These are phyloP conservation scores for Telfairia occidentalis DNA, from an alignment of 331 rosid species.

Conservation along the genomic window DNA sequence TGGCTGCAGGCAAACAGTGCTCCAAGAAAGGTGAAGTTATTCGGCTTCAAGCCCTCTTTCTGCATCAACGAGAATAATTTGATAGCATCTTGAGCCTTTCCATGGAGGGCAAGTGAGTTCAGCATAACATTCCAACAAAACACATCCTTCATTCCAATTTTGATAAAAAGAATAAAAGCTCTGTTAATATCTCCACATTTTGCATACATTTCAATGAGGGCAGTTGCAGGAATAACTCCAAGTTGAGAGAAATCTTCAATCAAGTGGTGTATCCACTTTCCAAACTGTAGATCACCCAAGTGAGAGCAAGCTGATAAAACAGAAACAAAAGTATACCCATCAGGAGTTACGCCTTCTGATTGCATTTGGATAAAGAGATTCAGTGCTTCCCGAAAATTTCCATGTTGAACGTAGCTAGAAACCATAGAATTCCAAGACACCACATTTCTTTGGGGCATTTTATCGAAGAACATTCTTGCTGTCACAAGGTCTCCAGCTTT, in stretches of 20 bases:
- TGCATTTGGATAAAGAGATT: conserved; percentile 10
- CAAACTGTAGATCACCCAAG: conserved; percentile 2
- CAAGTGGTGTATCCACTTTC: conserved; percentile 3
- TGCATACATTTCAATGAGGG: conserved; percentile 13
- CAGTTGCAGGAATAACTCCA: conserved; percentile 13
- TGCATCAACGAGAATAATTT: conserved; percentile 9
- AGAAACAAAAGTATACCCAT: conserved; percentile 14
- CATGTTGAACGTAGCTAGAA: conserved; percentile 15
- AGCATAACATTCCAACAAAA: conserved; percentile 15
- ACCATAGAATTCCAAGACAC: conserved; percentile 29
- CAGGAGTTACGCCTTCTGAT: conserved; percentile 10
- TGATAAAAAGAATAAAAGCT: conserved; percentile 6
- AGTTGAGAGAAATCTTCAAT: conserved; percentile 11
- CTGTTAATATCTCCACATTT: conserved; percentile 13
- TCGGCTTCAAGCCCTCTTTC: conserved; percentile 9
- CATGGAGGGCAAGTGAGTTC: conserved; percentile 15
- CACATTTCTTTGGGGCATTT: conserved; percentile 23
- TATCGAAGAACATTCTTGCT: conserved; percentile 14
- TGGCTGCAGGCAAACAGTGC: conserved; percentile 16
- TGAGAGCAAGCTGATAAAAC: conserved; percentile 17
- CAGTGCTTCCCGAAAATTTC: conserved; percentile 9
- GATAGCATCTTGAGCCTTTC: conserved; percentile 13
- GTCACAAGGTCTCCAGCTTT: conserved; percentile 13
- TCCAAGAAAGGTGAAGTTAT: conserved; percentile 8
- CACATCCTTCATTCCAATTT: conserved; percentile 7